These are phyloP conservation scores for Aristolochia californica DNA, from an alignment of 164 flowering plant genomes.

Conservation along the genomic window DNA sequence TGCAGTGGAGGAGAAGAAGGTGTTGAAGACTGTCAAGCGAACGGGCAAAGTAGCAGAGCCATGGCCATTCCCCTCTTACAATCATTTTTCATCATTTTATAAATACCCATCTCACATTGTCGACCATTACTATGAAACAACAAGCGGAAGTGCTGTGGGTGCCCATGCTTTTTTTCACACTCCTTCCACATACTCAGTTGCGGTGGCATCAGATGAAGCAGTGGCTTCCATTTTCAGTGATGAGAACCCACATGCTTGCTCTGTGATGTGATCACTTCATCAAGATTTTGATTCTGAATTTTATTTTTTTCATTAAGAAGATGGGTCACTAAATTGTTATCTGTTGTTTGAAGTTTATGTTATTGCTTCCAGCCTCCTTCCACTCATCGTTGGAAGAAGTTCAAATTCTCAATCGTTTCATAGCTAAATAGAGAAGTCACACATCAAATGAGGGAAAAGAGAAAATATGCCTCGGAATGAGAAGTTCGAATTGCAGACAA, in stretches of 20 bases:
- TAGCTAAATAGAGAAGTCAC: too few relatives aligned
- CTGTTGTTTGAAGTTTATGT: too few relatives aligned
- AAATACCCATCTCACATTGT: constrained; percentile 50
- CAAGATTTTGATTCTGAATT: too few relatives aligned
- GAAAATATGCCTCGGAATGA: too few relatives aligned
- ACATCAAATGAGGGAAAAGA: too few relatives aligned
- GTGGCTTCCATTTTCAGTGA: constrained; percentile 75
- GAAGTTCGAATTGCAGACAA: too few relatives aligned
- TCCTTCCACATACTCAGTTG: constrained; percentile 55
- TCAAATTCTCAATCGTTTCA: too few relatives aligned
- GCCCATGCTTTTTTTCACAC: constrained; percentile 70
- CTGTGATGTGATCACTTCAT: constrained; percentile 43
- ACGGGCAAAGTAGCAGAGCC: constrained; percentile 68
- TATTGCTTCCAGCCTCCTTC: not conserved
- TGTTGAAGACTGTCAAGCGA: constrained; percentile 52
- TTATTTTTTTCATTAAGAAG: too few relatives aligned
- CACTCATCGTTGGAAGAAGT: too few relatives aligned
- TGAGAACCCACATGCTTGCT: constrained; percentile 75
- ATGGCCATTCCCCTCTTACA: constrained; percentile 71
- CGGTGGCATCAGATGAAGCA: constrained; percentile 69
- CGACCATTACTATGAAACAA: constrained; percentile 52
- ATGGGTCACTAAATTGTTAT: too few relatives aligned
- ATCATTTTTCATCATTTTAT: constrained; percentile 62
- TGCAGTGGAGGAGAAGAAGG: constrained; percentile 49
- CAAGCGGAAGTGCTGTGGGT: constrained; percentile 19